Base-by-base conservation (phyloP, 176 grass and related monocot genomes). In the Carex scoparia region DNA sequence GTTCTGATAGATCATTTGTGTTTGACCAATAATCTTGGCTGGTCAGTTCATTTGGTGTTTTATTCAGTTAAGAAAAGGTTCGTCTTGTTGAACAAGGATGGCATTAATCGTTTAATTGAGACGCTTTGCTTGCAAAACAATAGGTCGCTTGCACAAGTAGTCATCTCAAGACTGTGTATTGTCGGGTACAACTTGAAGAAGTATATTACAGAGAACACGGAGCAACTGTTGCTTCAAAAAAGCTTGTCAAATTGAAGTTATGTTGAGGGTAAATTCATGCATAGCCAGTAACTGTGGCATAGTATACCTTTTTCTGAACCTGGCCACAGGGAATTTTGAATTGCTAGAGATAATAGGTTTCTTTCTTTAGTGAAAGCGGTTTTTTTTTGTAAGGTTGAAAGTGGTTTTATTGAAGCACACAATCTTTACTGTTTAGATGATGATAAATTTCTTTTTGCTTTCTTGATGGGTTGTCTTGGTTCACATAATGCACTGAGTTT, bases 161-260 rank as follows among this genome's bases (percentile, higher is more conserved):
- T 98, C 79, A 88, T 87, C 54, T 88, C 89, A 85, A 88, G 90
- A 92, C 93, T 98, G 80, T 90, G 88, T 86, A 88, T 95, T 85
- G 85, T 88, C 27, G 96, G 96, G 70, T 98, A 94, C 79, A 81
- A 98, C 88, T 93, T 98, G 91, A 91, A 95, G 88, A 81, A 48
- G 76, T 98, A 95, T 94, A 88, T 98, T 69, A 86, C 65, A 72
- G 72, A 82, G 70, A 81, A 85, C 78, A 98, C 93, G 23, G 94
- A 98, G 87, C 60, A 14, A 73, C 60, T 95, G 65, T 82, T 98
- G 62, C 5, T 67, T 54, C 37, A 33, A 67, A 49, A 54, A 69
- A 67, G 42, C 56, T 83, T 18, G 63, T 67, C 18, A 7, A 69
- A 53, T 83, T 83, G 81, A 83, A 68, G 44, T 1, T 32, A 15